A percentile compares a stretch with the other conserved stretches of the same genome.
Evolutionary conservation across 495 filamentous ascomycete species (phyloP).

Genomic region (Neurospora sp.): DNA sequence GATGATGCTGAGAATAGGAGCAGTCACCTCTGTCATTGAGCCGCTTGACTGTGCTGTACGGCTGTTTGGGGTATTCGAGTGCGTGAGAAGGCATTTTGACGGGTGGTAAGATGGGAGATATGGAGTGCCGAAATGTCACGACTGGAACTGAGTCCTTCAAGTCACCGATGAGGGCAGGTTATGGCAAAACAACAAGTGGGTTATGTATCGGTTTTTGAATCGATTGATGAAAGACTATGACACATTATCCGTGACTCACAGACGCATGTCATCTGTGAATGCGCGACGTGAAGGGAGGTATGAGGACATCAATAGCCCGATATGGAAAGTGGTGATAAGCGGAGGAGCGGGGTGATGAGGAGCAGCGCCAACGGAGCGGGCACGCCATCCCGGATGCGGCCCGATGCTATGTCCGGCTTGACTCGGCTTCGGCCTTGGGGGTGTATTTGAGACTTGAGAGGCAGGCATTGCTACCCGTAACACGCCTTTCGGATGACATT

Average conservation of each 20-base stretch:
- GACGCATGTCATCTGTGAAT: no score
- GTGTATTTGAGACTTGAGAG: no score
- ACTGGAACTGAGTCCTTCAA: no score
- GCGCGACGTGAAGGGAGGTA: no score
- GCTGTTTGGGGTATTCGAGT: conserved; percentile 57
- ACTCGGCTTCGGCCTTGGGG: neutral
- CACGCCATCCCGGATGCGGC: neutral
- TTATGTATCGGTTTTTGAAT: no score
- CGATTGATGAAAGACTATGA: neutral
- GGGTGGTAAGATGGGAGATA: neutral
- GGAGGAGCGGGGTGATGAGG: neutral
- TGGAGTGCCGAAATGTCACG: neutral
- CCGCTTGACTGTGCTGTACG: conserved; percentile 63
- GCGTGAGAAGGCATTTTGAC: conserved; percentile 36
- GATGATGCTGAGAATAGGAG: no score
- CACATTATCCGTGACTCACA: neutral
- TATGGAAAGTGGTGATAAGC: neutral
- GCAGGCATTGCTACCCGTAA: no score
- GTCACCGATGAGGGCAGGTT: no score
- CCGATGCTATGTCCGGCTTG: neutral
- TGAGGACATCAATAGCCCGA: neutral
- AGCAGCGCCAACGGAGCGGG: neutral
- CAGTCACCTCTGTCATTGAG: conserved; percentile 49
- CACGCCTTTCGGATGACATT: neutral
- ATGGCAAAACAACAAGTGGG: no score